phyloP scores from a whole-genome alignment of 2,329 filamentous ascomycete genomes.

The Colletotrichum trifolii region DNA sequence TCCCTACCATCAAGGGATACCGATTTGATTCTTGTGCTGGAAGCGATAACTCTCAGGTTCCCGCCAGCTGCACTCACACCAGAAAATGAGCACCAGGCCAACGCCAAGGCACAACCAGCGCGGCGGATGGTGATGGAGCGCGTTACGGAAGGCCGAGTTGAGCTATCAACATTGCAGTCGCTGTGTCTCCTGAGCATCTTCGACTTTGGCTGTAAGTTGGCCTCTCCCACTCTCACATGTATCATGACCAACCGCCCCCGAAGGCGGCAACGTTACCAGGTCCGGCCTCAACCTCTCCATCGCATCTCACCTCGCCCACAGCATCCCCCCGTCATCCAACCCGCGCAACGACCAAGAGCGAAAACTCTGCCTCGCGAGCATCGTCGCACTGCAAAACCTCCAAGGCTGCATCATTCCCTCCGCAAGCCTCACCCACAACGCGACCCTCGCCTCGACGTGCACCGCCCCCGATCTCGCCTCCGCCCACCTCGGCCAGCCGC shows the following conservation, averaged over 20 bases:
- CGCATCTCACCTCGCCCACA: constrained; percentile 40
- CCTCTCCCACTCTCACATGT: background rate
- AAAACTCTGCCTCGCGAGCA: constrained; percentile 52
- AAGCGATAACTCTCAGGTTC: constrained; percentile 57
- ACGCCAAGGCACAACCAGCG: background rate
- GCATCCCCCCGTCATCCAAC: constrained; percentile 36
- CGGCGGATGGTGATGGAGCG: constrained; percentile 46
- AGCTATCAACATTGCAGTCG: constrained; percentile 52
- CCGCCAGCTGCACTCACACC: constrained; percentile 22
- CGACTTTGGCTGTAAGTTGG: constrained; percentile 48
- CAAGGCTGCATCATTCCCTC: constrained; percentile 46
- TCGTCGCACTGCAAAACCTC: constrained; percentile 54
- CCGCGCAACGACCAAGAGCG: constrained; percentile 40
- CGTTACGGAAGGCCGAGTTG: constrained; percentile 47
- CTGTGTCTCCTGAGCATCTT: constrained; percentile 51
- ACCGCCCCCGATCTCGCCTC: background rate
- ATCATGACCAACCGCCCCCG: background rate
- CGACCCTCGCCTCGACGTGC: background rate
- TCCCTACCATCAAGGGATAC: constrained; percentile 51
- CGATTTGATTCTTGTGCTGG: constrained; percentile 47
- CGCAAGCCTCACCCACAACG: background rate
- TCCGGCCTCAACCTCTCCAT: constrained; percentile 40
- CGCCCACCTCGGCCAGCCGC: constrained; percentile 1
- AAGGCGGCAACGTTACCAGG: constrained; percentile 40
- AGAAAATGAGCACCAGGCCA: background rate